Percentiles rank a stretch among this genome's conserved stretches.
Evolutionary conservation across 75 land plant species (phyloP).

Genomic region (Pinus taeda): DNA sequence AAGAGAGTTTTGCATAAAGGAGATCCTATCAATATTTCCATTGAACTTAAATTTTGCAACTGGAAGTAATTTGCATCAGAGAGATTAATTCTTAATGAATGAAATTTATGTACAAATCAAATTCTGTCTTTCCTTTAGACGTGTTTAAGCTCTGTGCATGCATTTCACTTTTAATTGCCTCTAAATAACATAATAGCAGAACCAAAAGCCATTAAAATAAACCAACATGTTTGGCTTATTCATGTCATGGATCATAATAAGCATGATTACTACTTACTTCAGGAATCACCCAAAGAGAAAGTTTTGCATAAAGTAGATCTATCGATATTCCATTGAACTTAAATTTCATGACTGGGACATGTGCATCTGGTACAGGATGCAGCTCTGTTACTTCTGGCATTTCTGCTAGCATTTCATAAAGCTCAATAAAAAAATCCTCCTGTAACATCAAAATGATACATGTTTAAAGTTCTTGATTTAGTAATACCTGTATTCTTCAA

Average conservation of each 20-base stretch:
- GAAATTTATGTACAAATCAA: too few relatives aligned
- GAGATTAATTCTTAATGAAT: too few relatives aligned
- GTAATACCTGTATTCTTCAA: neutral
- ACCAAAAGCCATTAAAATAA: neutral
- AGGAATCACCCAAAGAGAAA: slow-evolving; percentile 82
- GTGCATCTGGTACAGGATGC: slow-evolving; percentile 96
- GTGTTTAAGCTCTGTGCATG: too few relatives aligned
- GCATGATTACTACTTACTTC: slow-evolving; percentile 47
- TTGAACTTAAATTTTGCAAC: slow-evolving; percentile 87
- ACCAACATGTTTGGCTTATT: neutral
- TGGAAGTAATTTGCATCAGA: slow-evolving; percentile 16
- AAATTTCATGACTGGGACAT: slow-evolving; percentile 94
- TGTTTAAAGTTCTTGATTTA: neutral
- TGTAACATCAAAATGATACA: slow-evolving; percentile 15
- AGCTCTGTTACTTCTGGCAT: slow-evolving; percentile 92
- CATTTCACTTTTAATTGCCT: neutral
- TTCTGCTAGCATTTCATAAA: slow-evolving; percentile 68
- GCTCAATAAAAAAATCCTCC: slow-evolving; percentile 92
- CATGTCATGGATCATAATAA: neutral
- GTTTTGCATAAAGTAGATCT: slow-evolving; percentile 90
- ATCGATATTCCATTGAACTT: slow-evolving; percentile 89
- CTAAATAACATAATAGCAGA: neutral
- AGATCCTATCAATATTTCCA: slow-evolving; percentile 92
- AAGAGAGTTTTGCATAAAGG: slow-evolving; percentile 79
- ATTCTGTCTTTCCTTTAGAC: too few relatives aligned